A percentile compares a stretch with the other conserved stretches of the same genome.
phyloP scores from a whole-genome alignment of 1,284 basidiomycete species.

The Fomitopsis betulina region DNA sequence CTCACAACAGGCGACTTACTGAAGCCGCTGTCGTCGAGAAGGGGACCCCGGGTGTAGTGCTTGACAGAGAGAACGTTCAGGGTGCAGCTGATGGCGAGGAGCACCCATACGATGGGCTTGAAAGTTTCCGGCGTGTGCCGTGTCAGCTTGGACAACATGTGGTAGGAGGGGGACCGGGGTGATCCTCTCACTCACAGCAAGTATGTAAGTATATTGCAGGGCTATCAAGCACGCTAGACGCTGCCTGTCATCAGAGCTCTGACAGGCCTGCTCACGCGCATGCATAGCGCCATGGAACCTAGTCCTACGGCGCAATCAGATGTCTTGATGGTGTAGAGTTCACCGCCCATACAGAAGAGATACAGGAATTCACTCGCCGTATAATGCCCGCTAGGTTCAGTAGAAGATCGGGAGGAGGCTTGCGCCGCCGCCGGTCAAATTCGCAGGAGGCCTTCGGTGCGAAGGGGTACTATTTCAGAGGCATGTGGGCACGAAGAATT shows the following conservation, averaged over 20 bases:
- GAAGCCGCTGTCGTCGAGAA: slow-evolving; percentile 1
- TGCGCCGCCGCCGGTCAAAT: too few relatives aligned
- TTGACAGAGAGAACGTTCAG: neutral
- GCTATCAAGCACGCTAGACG: neutral
- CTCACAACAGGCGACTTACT: neutral
- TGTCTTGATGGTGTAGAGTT: neutral
- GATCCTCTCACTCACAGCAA: neutral
- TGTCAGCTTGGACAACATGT: neutral
- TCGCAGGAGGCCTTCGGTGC: too few relatives aligned
- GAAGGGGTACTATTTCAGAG: too few relatives aligned
- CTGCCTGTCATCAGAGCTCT: neutral
- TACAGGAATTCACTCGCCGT: too few relatives aligned
- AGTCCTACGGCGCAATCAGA: neutral
- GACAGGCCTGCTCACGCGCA: neutral
- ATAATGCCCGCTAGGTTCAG: too few relatives aligned
- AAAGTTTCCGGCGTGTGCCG: neutral
- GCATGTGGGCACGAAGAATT: too few relatives aligned
- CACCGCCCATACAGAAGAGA: too few relatives aligned
- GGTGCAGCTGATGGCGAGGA: neutral
- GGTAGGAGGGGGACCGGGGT: neutral
- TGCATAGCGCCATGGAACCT: neutral
- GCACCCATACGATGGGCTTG: neutral
- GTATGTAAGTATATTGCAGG: neutral
- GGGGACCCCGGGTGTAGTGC: neutral
- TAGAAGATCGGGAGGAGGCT: too few relatives aligned